Percentiles rank a stretch among this genome's conserved stretches.
These are phyloP conservation scores for Tylopilus sp. DNA, from an alignment of 768 basidiomycete species.

Conservation along the genomic window DNA sequence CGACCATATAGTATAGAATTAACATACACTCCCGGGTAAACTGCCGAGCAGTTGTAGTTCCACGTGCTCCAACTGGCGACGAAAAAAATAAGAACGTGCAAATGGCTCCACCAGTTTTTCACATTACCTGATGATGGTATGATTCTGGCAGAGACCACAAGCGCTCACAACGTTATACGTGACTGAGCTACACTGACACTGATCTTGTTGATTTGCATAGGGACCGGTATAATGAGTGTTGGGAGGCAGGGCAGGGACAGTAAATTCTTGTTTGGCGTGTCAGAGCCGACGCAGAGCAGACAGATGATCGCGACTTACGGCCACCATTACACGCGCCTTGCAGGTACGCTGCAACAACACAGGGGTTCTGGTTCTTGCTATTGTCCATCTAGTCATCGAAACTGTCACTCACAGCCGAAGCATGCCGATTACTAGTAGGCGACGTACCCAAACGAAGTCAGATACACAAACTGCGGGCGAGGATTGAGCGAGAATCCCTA, in stretches of 20 bases:
- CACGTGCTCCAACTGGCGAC: slow-evolving; percentile 41
- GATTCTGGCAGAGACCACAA: too few species aligned
- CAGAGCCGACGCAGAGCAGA: slow-evolving; percentile 6
- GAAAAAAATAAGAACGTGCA: slow-evolving; percentile 1
- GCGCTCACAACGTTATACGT: slow-evolving; percentile 53
- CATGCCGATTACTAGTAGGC: too few species aligned
- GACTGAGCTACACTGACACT: slow-evolving; percentile 55
- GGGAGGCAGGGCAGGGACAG: slow-evolving; percentile 37
- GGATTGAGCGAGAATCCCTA: slow-evolving; percentile 20
- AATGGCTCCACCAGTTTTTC: not conserved
- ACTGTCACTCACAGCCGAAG: not conserved
- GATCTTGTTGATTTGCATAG: slow-evolving; percentile 23
- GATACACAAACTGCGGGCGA: slow-evolving; percentile 20
- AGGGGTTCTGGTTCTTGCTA: slow-evolving; percentile 46
- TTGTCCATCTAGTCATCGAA: slow-evolving; percentile 33
- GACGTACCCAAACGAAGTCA: slow-evolving; percentile 28
- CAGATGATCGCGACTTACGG: slow-evolving; percentile 30
- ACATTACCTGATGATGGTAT: slow-evolving; percentile 35
- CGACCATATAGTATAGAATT: not conserved
- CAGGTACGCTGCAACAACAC: slow-evolving; percentile 41
- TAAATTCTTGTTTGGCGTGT: slow-evolving; percentile 32
- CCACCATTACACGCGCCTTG: slow-evolving; percentile 41
- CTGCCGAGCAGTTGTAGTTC: slow-evolving; percentile 44
- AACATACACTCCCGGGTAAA: slow-evolving; percentile 31
- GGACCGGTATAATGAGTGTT: slow-evolving; percentile 33